Base-by-base conservation (phyloP, 2,329 filamentous ascomycete genomes). In the Hansfordia pulvinata region DNA sequence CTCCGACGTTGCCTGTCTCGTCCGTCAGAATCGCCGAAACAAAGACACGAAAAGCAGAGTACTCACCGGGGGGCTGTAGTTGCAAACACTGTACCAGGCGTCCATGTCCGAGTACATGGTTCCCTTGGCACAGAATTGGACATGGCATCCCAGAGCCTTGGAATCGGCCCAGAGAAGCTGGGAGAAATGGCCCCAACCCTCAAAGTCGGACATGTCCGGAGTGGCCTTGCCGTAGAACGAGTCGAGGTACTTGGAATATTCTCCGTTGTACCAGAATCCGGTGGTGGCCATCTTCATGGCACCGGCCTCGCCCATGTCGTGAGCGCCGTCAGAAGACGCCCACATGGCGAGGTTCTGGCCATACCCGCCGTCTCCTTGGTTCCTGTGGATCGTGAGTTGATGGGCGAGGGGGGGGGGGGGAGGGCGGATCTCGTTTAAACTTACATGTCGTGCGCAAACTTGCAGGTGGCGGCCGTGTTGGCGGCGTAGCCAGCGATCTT, bases 321-420 rank as follows among this genome's bases (percentile, higher is more conserved):
- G 33, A 14, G 44, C 40, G 14, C 58, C 50, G 24, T 58, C 39
- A 19, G 42, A 52, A 16, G 52, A 50, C 25, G 52, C 52, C 47
- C 52, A 64, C 39, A 76, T 75, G 45, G 82, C 88, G 32, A 96
- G 76, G 67, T 96, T 98, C 60, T 98, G 90, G 36, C 90, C 90
- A 46, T 90, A 92, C 23, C 66, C 62, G 29, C 71, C 72, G 26
- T 58, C 62, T 35, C 69, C 69, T 24, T 67, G 58, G 58, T 49
- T 41, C 66, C 73, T 40, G 21, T 32, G 4, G n/a, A 10, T 18
- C 31, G 42, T 63, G 34, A 63, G 53, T 20, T 20, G 14, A n/a
- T 10, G 7, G 3, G 7, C 10, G 3, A 3, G 15, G 5, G 17
- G 17, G 6, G 25, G 6, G 17, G 21, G 13, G 8, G 4, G 9